Evolutionary conservation across 805 yeast species (phyloP).

Genomic region (Lipomyces kockii): DNA sequence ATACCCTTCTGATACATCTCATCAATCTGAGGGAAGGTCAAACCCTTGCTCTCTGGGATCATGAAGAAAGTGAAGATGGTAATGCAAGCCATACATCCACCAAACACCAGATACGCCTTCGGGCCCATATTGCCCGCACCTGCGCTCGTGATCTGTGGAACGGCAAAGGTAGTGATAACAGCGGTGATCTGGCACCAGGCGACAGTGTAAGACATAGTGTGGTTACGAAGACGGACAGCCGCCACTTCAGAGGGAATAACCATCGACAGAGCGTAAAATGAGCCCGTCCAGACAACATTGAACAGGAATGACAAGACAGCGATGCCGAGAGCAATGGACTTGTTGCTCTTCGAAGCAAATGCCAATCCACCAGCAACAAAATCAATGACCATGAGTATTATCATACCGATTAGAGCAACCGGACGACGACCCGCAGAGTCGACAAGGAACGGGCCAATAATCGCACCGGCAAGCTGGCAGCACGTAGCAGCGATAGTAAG

Average conservation of each 20-base stretch:
- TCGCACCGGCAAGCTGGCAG: slow-evolving; percentile 19
- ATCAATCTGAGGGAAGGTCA: slow-evolving; percentile 82
- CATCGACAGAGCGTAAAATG: slow-evolving; percentile 9
- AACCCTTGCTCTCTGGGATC: slow-evolving; percentile 79
- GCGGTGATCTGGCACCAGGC: slow-evolving; percentile 16
- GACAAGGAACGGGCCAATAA: slow-evolving; percentile 15
- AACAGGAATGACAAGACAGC: slow-evolving; percentile 12
- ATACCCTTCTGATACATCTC: slow-evolving; percentile 52
- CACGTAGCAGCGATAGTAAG: slow-evolving; percentile 15
- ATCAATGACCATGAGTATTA: slow-evolving; percentile 11
- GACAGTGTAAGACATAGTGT: slow-evolving; percentile 15
- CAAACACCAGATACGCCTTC: slow-evolving; percentile 18
- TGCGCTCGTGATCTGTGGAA: slow-evolving; percentile 17
- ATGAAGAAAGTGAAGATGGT: slow-evolving; percentile 69
- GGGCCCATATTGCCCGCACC: slow-evolving; percentile 20
- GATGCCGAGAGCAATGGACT: neutral
- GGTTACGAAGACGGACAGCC: slow-evolving; percentile 11
- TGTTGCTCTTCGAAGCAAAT: neutral
- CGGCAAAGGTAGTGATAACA: slow-evolving; percentile 13
- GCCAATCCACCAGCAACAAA: slow-evolving; percentile 17
- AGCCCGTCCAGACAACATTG: slow-evolving; percentile 15
- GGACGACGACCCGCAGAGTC: slow-evolving; percentile 20
- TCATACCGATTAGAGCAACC: slow-evolving; percentile 16
- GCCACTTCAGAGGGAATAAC: slow-evolving; percentile 16
- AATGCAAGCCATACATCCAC: slow-evolving; percentile 13